Percentiles rank a stretch among this genome's conserved stretches.
These are phyloP conservation scores for Aristolochia californica DNA, from an alignment of 164 flowering plant genomes.

Conservation along the genomic window DNA sequence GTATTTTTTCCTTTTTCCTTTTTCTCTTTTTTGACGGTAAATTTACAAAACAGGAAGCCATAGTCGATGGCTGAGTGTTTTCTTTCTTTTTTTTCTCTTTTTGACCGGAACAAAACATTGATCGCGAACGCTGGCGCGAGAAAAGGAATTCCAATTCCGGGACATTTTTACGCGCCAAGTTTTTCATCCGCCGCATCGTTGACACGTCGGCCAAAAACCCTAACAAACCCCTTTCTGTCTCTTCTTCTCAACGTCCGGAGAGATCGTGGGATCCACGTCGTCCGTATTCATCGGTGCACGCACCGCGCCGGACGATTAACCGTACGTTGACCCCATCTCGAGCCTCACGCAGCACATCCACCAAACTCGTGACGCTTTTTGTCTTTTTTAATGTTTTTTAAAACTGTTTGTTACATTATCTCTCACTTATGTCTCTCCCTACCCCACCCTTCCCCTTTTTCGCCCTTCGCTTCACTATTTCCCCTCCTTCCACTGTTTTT, in stretches of 20 bases:
- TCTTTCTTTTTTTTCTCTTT: too few species aligned
- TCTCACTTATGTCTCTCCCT: slow-evolving; percentile 1
- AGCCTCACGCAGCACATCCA: slow-evolving; percentile 11
- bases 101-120: too few species aligned
- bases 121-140: too few species aligned
- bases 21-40: neutral
- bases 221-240: too few species aligned
- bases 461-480: neutral
- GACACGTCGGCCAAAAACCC: too few species aligned
- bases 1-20: neutral
- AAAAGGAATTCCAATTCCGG: neutral
- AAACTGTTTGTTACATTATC: neutral
- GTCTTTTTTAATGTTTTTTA: neutral
- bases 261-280: slow-evolving; percentile 15
- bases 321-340: slow-evolving; percentile 27
- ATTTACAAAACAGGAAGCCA: too few species aligned
- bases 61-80: too few species aligned
- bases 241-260: too few species aligned
- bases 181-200: too few species aligned
- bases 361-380: neutral
- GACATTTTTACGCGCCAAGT: slow-evolving; percentile 4
- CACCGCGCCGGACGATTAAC: slow-evolving; percentile 39
- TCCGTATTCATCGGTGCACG: slow-evolving; percentile 49
- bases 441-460: neutral
- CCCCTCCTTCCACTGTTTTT: too few species aligned